Evolutionary conservation across 2,329 filamentous ascomycete species (phyloP).

Genomic region (Diaporthe sp.): DNA sequence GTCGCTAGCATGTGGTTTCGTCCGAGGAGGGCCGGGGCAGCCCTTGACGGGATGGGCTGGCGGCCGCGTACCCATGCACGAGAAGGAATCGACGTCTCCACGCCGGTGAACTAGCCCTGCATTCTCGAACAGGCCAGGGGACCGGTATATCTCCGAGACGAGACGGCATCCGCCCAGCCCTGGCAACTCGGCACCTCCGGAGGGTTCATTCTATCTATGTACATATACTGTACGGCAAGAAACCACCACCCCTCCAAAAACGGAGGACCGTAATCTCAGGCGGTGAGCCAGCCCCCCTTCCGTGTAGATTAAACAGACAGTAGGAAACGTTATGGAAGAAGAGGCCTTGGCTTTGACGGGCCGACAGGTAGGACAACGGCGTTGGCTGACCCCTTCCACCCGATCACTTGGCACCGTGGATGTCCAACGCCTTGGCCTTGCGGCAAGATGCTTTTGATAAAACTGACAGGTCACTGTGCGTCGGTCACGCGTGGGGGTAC

Average conservation of each 20-base stretch:
- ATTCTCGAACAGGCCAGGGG: conserved; percentile 18
- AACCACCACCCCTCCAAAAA: not conserved
- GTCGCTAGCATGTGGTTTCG: not conserved
- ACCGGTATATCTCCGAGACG: conserved; percentile 28
- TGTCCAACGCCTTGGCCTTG: conserved; percentile 10
- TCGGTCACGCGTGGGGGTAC: conserved; percentile 23
- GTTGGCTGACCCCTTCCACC: not conserved
- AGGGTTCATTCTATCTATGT: not conserved
- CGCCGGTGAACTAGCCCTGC: conserved; percentile 34
- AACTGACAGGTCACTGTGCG: conserved; percentile 25
- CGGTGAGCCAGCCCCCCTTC: not conserved
- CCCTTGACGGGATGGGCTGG: conserved; percentile 1
- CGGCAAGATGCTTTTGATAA: conserved; percentile 6
- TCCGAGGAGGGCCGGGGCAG: not conserved
- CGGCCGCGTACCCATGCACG: conserved; percentile 17
- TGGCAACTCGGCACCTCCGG: conserved; percentile 19
- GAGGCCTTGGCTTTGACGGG: not conserved
- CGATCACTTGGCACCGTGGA: conserved; percentile 1
- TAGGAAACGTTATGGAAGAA: not conserved
- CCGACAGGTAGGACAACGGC: not conserved
- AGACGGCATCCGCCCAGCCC: conserved; percentile 1
- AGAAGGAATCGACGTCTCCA: conserved; percentile 27
- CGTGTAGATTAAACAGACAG: not conserved
- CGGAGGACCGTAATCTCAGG: conserved; percentile 5
- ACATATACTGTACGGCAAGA: not conserved